phyloP scores from a whole-genome alignment of 1,284 basidiomycete genomes.

The Anthracocystis walkeri region DNA sequence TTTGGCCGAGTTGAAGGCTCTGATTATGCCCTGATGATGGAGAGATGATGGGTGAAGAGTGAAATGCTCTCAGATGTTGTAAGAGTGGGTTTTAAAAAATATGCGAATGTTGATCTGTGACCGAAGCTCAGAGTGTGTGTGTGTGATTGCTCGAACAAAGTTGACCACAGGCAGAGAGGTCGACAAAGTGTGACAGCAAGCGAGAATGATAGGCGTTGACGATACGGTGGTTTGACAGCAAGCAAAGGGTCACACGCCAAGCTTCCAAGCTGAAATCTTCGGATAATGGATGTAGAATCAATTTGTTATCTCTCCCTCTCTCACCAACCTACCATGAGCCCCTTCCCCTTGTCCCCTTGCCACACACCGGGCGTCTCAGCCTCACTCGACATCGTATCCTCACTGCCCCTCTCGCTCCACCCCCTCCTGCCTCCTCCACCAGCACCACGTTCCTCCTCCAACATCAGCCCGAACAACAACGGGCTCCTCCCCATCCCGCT shows the following conservation, averaged over 20 bases:
- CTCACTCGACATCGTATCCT: not conserved
- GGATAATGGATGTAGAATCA: too few species aligned
- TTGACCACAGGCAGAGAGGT: too few species aligned
- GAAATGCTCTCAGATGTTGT: not conserved
- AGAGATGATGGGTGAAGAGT: not conserved
- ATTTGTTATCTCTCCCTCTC: not conserved
- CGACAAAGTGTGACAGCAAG: too few species aligned
- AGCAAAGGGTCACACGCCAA: too few species aligned
- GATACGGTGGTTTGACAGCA: too few species aligned
- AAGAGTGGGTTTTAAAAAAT: too few species aligned
- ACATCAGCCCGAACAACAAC: not conserved
- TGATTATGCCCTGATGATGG: not conserved
- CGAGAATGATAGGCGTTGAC: too few species aligned
- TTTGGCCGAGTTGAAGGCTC: conserved; percentile 7
- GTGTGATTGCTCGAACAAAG: too few species aligned
- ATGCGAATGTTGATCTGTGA: too few species aligned
- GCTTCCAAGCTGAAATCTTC: too few species aligned
- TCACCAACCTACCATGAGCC: not conserved
- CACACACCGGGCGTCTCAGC: not conserved
- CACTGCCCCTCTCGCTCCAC: not conserved
- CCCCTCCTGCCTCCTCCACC: not conserved
- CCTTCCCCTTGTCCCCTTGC: not conserved
- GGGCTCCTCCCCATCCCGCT: not conserved
- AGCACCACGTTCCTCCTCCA: too few species aligned
- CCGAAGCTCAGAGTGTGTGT: not conserved